Evolutionary conservation across 164 flowering plant genomes (phyloP).

Genomic region (Aristolochia fimbriata): DNA sequence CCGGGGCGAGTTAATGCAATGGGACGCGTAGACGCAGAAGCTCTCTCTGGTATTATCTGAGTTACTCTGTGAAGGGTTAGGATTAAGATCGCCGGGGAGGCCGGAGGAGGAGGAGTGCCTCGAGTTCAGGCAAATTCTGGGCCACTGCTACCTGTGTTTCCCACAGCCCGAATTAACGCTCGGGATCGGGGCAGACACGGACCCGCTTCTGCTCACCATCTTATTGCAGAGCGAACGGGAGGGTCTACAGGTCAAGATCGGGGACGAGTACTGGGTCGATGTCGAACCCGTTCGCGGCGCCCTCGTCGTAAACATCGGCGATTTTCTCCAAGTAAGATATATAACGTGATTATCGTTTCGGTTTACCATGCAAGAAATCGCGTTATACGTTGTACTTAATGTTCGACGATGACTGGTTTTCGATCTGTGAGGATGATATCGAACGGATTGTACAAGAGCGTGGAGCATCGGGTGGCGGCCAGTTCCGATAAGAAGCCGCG

Average conservation of each 20-base stretch:
- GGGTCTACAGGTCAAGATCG: conserved; percentile 53
- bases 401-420: too few relatives aligned
- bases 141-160: conserved; percentile 60
- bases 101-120: conserved; percentile 30
- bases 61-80: conserved; percentile 47
- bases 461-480: neutral
- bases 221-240: conserved; percentile 45
- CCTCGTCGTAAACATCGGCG: conserved; percentile 53
- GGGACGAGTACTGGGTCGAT: conserved; percentile 40
- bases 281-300: conserved; percentile 52
- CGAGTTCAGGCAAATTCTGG: conserved; percentile 33
- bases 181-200: conserved; percentile 51
- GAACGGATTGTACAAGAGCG: neutral
- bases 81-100: conserved; percentile 26
- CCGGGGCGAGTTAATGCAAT: conserved; percentile 30
- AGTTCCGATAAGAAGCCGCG: neutral
- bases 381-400: too few relatives aligned
- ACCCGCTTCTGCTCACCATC: conserved; percentile 52
- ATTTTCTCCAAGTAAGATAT: conserved; percentile 58
- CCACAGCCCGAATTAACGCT: conserved; percentile 65
- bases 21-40: conserved; percentile 21
- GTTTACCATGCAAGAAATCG: too few relatives aligned
- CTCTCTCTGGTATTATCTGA: conserved; percentile 38
- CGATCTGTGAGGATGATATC: too few relatives aligned
- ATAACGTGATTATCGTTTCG: too few relatives aligned